Evolutionary conservation across 2,329 filamentous ascomycete species (phyloP), one percentile per base, ranked within the genome.

Genomic region (Monosporascus sp.): DNA sequence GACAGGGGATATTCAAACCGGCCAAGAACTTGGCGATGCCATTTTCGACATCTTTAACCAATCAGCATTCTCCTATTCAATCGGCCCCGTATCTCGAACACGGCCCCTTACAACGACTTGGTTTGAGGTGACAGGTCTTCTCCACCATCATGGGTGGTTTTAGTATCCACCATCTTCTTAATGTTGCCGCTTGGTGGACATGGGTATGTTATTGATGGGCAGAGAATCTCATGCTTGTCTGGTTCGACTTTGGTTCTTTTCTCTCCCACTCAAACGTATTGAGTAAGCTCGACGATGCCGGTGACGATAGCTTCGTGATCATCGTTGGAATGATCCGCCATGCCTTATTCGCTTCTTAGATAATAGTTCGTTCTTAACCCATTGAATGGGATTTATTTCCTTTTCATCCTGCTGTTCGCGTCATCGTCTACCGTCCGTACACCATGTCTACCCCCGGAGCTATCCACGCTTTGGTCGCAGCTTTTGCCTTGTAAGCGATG

Each of bases 401-500:
- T 60, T 60, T 64, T 56, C 51, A 61, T 63, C 64, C 5, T 56
- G 58, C 62, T 61, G 52, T 50, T 58, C 52, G 57, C 57, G 52
- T 55, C 56, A 58, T 47, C 52, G 58, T 58, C 55, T 58, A 60
- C 60, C 63, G 58, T 65, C 55, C 56, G 58, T 58, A 46, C 60
- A 64, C 54, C 64, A 81, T 82, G 78, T 73, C 74, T 55, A 67
- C 70, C 57, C 65, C 73, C 57, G 73, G 66, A 62, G 70, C 71
- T 58, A 69, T 69, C 38, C 74, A 79, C 73, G 74, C 76, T 61
- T 69, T 82, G 56, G 68, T 78, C 65, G 77, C 78, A 57, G 76
- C 78, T 58, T 82, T 83, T 64, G 69, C 72, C 54, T 82, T 82
- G 79, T 81, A 41, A 73, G 78, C 75, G 46, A 17, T 37, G 41